phyloP scores from a whole-genome alignment of 192 early-diverging fungal genomes.

The Coemansia sp. region DNA sequence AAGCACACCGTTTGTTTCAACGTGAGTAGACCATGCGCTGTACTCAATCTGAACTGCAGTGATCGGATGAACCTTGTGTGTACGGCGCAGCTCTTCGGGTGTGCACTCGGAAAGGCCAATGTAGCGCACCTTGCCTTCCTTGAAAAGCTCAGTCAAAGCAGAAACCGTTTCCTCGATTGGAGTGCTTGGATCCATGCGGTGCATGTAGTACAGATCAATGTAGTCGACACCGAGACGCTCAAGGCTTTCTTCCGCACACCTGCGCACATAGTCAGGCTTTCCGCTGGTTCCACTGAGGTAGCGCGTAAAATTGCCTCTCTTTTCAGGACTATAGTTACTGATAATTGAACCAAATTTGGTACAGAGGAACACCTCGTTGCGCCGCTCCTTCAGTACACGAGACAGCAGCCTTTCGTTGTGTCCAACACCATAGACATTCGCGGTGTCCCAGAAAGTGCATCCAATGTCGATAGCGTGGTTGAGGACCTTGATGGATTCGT shows the following conservation, averaged over 20 bases:
- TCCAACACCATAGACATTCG: slow-evolving; percentile 60
- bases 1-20: slow-evolving; percentile 68
- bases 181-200: slow-evolving; percentile 60
- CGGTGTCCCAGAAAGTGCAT: slow-evolving; percentile 61
- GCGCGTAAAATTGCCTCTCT: background rate
- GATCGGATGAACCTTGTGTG: slow-evolving; percentile 69
- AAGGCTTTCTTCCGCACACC: background rate
- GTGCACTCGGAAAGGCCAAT: slow-evolving; percentile 64
- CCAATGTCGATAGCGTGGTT: slow-evolving; percentile 59
- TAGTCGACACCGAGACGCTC: slow-evolving; percentile 25
- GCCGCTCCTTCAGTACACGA: slow-evolving; percentile 52
- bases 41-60: slow-evolving; percentile 55
- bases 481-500: slow-evolving; percentile 43
- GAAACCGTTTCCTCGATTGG: slow-evolving; percentile 65
- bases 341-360: slow-evolving; percentile 62
- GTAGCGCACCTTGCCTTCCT: slow-evolving; percentile 65
- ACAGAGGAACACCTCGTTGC: slow-evolving; percentile 59
- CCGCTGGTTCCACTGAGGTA: slow-evolving; percentile 32
- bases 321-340: background rate
- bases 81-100: slow-evolving; percentile 62
- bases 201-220: slow-evolving; percentile 69
- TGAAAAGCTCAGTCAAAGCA: slow-evolving; percentile 65
- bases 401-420: slow-evolving; percentile 60
- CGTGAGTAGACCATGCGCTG: slow-evolving; percentile 61
- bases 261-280: slow-evolving; percentile 55